phyloP scores from a whole-genome alignment of 2,329 filamentous ascomycete species.

The Botrytis tulipae region DNA sequence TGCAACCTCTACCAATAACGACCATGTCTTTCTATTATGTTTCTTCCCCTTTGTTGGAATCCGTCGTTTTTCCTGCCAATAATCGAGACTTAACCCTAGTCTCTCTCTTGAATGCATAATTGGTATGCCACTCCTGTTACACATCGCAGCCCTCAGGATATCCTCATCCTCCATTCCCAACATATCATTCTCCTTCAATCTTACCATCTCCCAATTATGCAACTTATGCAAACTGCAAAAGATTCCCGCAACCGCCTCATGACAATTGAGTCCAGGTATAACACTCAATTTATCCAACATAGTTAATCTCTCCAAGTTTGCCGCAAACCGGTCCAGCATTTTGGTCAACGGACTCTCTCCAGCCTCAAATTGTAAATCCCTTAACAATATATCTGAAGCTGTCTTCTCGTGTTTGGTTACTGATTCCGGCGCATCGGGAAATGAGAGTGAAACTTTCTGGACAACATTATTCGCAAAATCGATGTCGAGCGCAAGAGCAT shows the following conservation, averaged over 20 bases:
- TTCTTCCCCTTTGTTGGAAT: slow-evolving; percentile 41
- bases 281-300: slow-evolving; percentile 70
- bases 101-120: slow-evolving; percentile 66
- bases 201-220: slow-evolving; percentile 67
- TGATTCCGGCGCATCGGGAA: slow-evolving; percentile 57
- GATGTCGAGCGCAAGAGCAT: slow-evolving; percentile 60
- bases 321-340: slow-evolving; percentile 66
- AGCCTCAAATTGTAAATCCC: slow-evolving; percentile 58
- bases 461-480: slow-evolving; percentile 61
- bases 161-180: slow-evolving; percentile 47
- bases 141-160: slow-evolving; percentile 47
- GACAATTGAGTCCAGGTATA: slow-evolving; percentile 67
- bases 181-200: slow-evolving; percentile 49
- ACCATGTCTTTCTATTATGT: slow-evolving; percentile 53
- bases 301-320: slow-evolving; percentile 69
- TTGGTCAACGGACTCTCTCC: slow-evolving; percentile 67
- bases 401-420: slow-evolving; percentile 59
- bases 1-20: slow-evolving; percentile 65
- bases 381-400: slow-evolving; percentile 63
- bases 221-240: slow-evolving; percentile 68
- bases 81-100: slow-evolving; percentile 71
- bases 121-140: slow-evolving; percentile 67
- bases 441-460: slow-evolving; percentile 59
- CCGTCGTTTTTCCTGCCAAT: slow-evolving; percentile 67
- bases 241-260: slow-evolving; percentile 72